Conservation (phyloP, 2,329 filamentous ascomycete genomes). For the Mariannaea sp. region DNA sequence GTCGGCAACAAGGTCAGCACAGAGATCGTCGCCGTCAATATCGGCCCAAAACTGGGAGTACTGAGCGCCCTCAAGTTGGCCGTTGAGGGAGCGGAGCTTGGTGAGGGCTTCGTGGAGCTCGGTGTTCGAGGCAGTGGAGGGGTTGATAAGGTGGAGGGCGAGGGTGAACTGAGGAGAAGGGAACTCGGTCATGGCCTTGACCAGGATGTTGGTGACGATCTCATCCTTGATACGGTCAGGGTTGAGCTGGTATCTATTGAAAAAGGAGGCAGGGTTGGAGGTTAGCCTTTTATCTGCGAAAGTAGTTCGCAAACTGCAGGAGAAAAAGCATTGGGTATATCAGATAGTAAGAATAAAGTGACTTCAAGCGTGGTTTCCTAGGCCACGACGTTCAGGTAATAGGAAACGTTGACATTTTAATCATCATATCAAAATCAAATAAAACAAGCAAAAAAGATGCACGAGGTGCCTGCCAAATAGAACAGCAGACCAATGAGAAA, state of each 20-base stretch:
- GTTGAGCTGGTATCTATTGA: constrained; percentile 96
- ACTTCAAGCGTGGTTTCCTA: constrained; percentile 67
- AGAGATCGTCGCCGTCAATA: constrained; percentile 90
- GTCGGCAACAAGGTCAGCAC: constrained; percentile 93
- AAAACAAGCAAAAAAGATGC: no score
- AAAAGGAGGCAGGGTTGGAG: constrained; percentile 15
- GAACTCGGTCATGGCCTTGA: constrained; percentile 97
- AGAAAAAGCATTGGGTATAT: constrained; percentile 44
- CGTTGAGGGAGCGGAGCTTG: constrained; percentile 84
- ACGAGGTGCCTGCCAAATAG: constrained; percentile 26
- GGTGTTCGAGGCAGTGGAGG: constrained; percentile 67
- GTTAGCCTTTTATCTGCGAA: constrained; percentile 25
- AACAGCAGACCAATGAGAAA: constrained; percentile 39
- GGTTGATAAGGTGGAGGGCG: constrained; percentile 89
- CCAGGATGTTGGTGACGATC: constrained; percentile 97
- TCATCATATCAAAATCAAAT: constrained; percentile 64
- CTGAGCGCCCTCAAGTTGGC: constrained; percentile 85
- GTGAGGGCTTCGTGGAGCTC: constrained; percentile 88
- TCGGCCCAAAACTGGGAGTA: constrained; percentile 94
- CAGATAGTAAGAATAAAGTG: constrained; percentile 72
- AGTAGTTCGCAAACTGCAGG: neutral
- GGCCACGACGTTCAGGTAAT: constrained; percentile 82
- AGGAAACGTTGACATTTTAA: constrained; percentile 86
- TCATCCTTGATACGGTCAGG: constrained; percentile 96
- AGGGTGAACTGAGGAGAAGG: constrained; percentile 94